Evolutionary conservation across 1,139 yeast genomes (phyloP).

Genomic region (Sugiyamaella castrensis): DNA sequence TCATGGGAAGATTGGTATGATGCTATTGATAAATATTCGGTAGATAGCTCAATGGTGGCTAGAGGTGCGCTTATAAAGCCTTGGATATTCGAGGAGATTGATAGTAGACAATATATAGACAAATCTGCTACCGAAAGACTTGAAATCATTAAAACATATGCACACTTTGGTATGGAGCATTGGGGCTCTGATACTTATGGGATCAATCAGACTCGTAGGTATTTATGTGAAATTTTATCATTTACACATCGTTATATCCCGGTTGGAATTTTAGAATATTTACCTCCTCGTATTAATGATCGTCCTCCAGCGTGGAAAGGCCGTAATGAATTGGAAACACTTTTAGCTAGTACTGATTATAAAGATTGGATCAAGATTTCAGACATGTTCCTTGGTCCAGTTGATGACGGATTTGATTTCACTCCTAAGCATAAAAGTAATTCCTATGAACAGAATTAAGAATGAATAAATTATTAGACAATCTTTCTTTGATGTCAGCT

Average conservation of each 20-base stretch:
- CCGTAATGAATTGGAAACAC: constrained; percentile 88
- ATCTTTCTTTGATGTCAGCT: too few species aligned
- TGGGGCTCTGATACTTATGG: constrained; percentile 99
- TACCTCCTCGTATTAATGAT: constrained; percentile 87
- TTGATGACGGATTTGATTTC: constrained; percentile 69
- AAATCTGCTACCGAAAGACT: constrained; percentile 87
- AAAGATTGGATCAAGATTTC: constrained; percentile 94
- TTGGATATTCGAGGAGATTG: constrained; percentile 97
- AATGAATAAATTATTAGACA: neutral
- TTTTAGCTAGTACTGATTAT: constrained; percentile 80
- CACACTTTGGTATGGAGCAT: constrained; percentile 83
- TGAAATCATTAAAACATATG: constrained; percentile 64
- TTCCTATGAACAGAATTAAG: constrained; percentile 60
- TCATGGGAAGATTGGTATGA: constrained; percentile 86
- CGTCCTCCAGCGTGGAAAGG: constrained; percentile 94
- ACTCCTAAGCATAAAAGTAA: constrained; percentile 94
- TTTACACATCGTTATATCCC: constrained; percentile 95
- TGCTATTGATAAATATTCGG: constrained; percentile 64
- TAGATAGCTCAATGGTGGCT: constrained; percentile 96
- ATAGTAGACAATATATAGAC: constrained; percentile 83
- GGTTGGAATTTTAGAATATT: constrained; percentile 81
- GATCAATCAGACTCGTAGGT: constrained; percentile 80
- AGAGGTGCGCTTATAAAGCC: constrained; percentile 98
- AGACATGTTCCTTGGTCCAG: constrained; percentile 94
- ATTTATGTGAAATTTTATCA: constrained; percentile 89